These are phyloP conservation scores for Cercospora sp. DNA, from an alignment of 2,329 filamentous ascomycete species.

Conservation along the genomic window DNA sequence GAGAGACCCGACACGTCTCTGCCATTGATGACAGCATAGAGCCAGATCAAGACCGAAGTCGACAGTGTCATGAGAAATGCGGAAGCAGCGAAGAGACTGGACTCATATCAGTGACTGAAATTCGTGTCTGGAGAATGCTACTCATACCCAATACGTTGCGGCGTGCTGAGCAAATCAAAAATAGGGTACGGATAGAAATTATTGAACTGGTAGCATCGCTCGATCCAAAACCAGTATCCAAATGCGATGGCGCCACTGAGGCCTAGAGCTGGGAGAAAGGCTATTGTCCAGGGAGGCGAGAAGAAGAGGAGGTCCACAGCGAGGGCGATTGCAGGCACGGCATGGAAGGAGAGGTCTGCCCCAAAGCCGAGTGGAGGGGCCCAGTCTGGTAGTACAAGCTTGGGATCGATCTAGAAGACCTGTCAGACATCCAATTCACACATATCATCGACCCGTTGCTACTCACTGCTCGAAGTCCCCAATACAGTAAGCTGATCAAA, in stretches of 20 bases:
- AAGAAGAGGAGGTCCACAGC: conserved; percentile 66
- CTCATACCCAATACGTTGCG: conserved; percentile 58
- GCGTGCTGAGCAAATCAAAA: conserved; percentile 66
- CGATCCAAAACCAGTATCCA: conserved; percentile 75
- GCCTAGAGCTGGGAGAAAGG: conserved; percentile 58
- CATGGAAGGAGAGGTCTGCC: conserved; percentile 66
- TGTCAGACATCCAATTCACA: neutral
- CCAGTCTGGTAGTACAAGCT: conserved; percentile 54
- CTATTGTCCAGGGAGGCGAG: conserved; percentile 71
- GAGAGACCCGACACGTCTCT: conserved; percentile 23
- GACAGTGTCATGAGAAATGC: conserved; percentile 71
- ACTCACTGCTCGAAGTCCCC: conserved; percentile 61
- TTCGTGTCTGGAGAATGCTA: neutral
- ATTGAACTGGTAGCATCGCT: conserved; percentile 68
- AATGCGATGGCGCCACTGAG: conserved; percentile 62
- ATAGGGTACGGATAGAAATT: conserved; percentile 83
- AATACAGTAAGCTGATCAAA: conserved; percentile 71
- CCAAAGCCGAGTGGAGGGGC: conserved; percentile 45
- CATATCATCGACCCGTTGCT: neutral
- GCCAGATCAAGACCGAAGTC: conserved; percentile 66
- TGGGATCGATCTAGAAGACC: conserved; percentile 44
- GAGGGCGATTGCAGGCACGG: conserved; percentile 65
- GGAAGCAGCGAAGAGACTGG: conserved; percentile 46
- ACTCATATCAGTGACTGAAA: conserved; percentile 32
- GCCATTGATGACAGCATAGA: conserved; percentile 69